phyloP scores from a whole-genome alignment of 2,329 filamentous ascomycete genomes.

The Sporothrix dimorphospora region DNA sequence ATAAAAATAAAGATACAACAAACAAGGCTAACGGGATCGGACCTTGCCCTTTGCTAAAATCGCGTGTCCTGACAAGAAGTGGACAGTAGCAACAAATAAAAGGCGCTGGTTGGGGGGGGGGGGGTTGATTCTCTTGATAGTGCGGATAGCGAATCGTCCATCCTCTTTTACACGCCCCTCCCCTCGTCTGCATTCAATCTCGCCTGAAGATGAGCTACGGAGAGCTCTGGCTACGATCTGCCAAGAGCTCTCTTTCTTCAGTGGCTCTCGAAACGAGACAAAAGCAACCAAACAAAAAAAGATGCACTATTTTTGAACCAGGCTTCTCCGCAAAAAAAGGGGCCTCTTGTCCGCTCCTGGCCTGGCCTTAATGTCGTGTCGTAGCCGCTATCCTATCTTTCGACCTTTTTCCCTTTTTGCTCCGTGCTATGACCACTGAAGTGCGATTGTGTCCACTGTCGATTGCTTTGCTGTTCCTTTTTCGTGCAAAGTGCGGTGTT shows the following conservation, averaged over 20 bases:
- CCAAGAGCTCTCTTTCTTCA: slow-evolving; percentile 1
- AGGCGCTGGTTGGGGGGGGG: too few species aligned
- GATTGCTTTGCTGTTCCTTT: neutral
- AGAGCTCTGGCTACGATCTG: slow-evolving; percentile 4
- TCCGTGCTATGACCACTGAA: neutral
- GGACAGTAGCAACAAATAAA: neutral
- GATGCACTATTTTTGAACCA: slow-evolving; percentile 18
- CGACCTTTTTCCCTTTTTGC: neutral
- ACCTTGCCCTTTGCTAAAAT: slow-evolving; percentile 17
- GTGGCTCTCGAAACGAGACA: neutral
- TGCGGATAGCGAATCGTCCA: neutral
- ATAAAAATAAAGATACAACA: neutral
- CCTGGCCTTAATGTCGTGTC: neutral
- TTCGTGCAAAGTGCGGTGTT: neutral
- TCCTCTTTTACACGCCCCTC: neutral
- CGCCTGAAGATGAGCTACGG: neutral
- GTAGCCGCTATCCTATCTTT: neutral
- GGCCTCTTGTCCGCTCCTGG: neutral
- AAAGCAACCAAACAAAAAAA: neutral
- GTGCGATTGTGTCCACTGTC: neutral
- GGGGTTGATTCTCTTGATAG: slow-evolving; percentile 5
- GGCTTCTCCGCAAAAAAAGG: slow-evolving; percentile 26
- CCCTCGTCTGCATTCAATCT: neutral
- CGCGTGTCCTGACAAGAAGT: slow-evolving; percentile 1
- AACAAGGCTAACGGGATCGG: slow-evolving; percentile 12